Conservation (phyloP, 2,329 filamentous ascomycete genomes). For the Colletotrichum phormii region DNA sequence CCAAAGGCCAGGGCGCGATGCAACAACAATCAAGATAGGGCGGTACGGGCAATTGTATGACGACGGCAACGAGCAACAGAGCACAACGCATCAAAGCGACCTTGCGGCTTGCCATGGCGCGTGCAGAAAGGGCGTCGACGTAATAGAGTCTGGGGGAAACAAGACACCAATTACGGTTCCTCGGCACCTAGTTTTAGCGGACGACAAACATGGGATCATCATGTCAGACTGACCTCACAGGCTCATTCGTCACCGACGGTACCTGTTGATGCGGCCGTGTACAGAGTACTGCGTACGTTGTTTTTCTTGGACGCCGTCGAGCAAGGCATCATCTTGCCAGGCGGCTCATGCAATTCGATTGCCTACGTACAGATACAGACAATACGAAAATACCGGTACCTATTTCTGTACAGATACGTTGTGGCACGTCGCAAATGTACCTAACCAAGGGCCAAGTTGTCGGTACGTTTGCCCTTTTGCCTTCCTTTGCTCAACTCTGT, state of each 20-base stretch:
- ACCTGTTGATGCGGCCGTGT: neutral
- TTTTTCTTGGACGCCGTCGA: neutral
- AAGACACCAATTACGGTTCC: constrained; percentile 22
- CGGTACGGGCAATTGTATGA: neutral
- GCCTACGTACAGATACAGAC: neutral
- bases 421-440: neutral
- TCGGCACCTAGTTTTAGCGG: constrained; percentile 27
- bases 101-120: neutral
- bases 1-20: neutral
- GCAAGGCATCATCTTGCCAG: neutral
- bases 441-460: neutral
- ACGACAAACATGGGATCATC: constrained; percentile 24
- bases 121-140: constrained; percentile 16
- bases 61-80: neutral
- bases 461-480: neutral
- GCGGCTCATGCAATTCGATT: neutral
- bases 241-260: constrained; percentile 1
- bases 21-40: neutral
- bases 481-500: neutral
- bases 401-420: neutral
- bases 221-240: constrained; percentile 36
- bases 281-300: too few species aligned
- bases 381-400: too few species aligned
- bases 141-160: constrained; percentile 23
- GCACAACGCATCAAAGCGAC: constrained; percentile 4